Evolutionary conservation across 2,329 filamentous ascomycete genomes (phyloP), one percentile per base, ranked within the genome.

Genomic region (Diaporthe destruens): DNA sequence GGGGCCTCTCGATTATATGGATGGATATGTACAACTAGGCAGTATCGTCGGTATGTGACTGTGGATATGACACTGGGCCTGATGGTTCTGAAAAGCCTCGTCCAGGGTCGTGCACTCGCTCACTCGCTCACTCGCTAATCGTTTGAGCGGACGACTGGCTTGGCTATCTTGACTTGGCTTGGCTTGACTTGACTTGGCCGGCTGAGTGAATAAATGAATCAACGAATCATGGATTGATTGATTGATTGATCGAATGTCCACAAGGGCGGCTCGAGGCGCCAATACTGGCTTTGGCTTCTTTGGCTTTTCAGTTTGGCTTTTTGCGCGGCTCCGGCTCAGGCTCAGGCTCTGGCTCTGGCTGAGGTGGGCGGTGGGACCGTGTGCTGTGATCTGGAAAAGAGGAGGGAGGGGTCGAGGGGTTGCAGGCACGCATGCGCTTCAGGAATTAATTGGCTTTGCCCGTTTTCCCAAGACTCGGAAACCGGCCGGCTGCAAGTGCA

Each of bases 371-470:
- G 59, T 65, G 59, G 59, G 39, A 51, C 42, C 44, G 29, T 36
- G 42, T 44, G 61, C 61, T 65, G 44, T 65, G 61, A 36, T 44
- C 61, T 51, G 61, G 61, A 65, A 51, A 47, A 39, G 61, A 61
- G 67, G 51, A 44, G 67, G 66, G 49, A 55, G 49, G 51, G 39
- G 23, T 39, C 36, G 36, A 39, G 36, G 42, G 42, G 42, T 44
- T 14, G 1, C 16, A 18, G 42, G 42, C 42, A 18, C 42, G 16
- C 42, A 44, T 44, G 36, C 29, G 6, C 25, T 51, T 29, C 29
- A 59, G 42, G 51, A 61, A 70, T 70, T 61, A 61, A 70, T 70
- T 61, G 54, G 56, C 44, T 61, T 59, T 59, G 32, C n/a, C 39
- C 34, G 49, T 51, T 53, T 36, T 29, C 29, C 54, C 39, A 59